These are phyloP conservation scores for Akanthomyces lecanii DNA, from an alignment of 2,329 filamentous ascomycete species.

Conservation along the genomic window DNA sequence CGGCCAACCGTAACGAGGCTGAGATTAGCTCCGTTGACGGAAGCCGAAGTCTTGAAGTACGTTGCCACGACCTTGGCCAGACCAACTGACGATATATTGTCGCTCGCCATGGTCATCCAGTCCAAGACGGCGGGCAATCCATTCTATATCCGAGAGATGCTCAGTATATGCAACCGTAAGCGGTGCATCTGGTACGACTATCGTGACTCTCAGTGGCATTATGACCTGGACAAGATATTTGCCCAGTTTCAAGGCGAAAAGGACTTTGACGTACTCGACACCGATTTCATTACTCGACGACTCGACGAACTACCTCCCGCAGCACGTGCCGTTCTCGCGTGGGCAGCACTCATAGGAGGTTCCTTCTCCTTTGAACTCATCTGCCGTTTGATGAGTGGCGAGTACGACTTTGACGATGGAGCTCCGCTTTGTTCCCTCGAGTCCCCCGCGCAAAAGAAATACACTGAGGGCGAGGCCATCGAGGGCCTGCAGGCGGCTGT, in stretches of 20 bases:
- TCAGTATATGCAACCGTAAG: conserved; percentile 80
- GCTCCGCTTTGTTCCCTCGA: conserved; percentile 33
- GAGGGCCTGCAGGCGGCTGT: conserved; percentile 78
- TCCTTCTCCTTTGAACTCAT: conserved; percentile 81
- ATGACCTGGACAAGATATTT: conserved; percentile 80
- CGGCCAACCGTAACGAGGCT: conserved; percentile 64
- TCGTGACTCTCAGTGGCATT: conserved; percentile 75
- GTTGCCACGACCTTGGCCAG: conserved; percentile 78
- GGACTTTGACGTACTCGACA: conserved; percentile 75
- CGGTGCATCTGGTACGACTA: conserved; percentile 91
- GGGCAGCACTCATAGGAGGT: conserved; percentile 78
- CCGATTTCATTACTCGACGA: conserved; percentile 74
- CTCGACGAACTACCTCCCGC: conserved; percentile 70
- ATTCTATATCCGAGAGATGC: conserved; percentile 88
- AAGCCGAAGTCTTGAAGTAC: conserved; percentile 77
- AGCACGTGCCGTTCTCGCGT: conserved; percentile 75
- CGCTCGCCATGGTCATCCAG: conserved; percentile 78
- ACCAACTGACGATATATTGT: conserved; percentile 65
- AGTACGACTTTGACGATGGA: conserved; percentile 59
- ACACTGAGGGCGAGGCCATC: conserved; percentile 64
- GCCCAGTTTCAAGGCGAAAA: conserved; percentile 75
- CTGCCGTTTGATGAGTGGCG: conserved; percentile 69
- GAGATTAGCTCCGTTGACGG: conserved; percentile 65
- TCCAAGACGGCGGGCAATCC: conserved; percentile 86
- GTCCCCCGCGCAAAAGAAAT: conserved; percentile 28